Percentiles rank a stretch among this genome's conserved stretches.
Evolutionary conservation across 2,329 filamentous ascomycete genomes (phyloP).

Genomic region (Hawksworthiomyces lignivorus): DNA sequence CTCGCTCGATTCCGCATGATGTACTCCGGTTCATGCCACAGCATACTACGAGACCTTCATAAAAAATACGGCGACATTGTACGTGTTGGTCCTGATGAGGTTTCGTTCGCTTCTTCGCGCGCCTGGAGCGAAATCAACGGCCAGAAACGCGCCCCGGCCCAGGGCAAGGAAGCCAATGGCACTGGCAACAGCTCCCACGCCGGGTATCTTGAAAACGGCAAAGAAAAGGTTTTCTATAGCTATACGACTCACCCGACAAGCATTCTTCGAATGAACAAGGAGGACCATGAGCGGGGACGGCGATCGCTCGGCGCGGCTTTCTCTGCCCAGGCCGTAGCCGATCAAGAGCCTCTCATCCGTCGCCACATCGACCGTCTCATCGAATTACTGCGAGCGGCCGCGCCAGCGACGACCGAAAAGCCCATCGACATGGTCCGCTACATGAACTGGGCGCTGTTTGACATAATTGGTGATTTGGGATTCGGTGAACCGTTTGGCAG

Average conservation of each 20-base stretch:
- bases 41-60: conserved; percentile 19
- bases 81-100: conserved; percentile 33
- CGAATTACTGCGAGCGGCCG: conserved; percentile 4
- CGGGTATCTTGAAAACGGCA: conserved; percentile 7
- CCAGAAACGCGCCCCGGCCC: not conserved
- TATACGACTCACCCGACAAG: conserved; percentile 1
- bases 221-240: conserved; percentile 10
- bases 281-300: conserved; percentile 6
- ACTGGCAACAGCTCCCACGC: not conserved
- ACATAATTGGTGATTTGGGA: conserved; percentile 34
- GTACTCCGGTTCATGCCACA: conserved; percentile 1
- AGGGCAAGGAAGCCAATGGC: not conserved
- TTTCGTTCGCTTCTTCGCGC: conserved; percentile 28
- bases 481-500: conserved; percentile 36
- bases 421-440: conserved; percentile 38
- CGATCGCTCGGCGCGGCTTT: conserved; percentile 10
- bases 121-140: conserved; percentile 29
- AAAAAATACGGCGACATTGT: conserved; percentile 34
- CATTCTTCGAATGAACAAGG: conserved; percentile 6
- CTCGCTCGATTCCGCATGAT: conserved; percentile 2
- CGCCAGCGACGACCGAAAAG: not conserved
- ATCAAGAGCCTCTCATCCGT: conserved; percentile 10
- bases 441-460: conserved; percentile 29
- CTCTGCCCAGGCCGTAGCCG: conserved; percentile 13
- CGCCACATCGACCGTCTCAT: conserved; percentile 10